Conservation (phyloP, 148 eudicot species). For the Heliamphora exappendiculata region DNA sequence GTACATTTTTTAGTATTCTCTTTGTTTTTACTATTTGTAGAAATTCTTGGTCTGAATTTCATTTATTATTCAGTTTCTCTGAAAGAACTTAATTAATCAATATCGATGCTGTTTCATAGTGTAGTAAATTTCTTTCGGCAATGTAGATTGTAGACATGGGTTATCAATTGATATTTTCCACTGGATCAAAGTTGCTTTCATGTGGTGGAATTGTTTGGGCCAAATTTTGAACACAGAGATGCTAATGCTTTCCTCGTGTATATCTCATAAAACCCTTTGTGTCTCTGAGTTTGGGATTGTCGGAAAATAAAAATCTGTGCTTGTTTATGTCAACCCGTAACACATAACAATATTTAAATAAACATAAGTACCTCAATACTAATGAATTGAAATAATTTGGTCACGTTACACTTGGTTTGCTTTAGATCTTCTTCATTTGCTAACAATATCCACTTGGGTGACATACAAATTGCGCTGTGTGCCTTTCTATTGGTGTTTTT, state of each 20-base stretch:
- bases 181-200: background rate
- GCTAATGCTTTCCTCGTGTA: background rate
- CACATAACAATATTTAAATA: background rate
- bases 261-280: background rate
- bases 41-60: too few species aligned
- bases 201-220: background rate
- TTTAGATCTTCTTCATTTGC: background rate
- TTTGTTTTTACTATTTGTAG: background rate
- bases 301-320: background rate
- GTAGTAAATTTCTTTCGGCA: too few species aligned
- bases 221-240: background rate
- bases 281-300: background rate
- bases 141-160: too few species aligned
- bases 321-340: background rate
- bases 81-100: too few species aligned
- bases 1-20: background rate
- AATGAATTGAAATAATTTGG: background rate
- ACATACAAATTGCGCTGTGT: background rate
- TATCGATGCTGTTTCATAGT: too few species aligned
- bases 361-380: too few species aligned
- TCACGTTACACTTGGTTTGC: background rate
- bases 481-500: background rate
- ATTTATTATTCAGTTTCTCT: too few species aligned
- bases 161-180: too few species aligned
- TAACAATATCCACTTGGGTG: background rate